Conservation (phyloP, 352 stramenopile genomes). For the Globisporangium uncinulatum region DNA sequence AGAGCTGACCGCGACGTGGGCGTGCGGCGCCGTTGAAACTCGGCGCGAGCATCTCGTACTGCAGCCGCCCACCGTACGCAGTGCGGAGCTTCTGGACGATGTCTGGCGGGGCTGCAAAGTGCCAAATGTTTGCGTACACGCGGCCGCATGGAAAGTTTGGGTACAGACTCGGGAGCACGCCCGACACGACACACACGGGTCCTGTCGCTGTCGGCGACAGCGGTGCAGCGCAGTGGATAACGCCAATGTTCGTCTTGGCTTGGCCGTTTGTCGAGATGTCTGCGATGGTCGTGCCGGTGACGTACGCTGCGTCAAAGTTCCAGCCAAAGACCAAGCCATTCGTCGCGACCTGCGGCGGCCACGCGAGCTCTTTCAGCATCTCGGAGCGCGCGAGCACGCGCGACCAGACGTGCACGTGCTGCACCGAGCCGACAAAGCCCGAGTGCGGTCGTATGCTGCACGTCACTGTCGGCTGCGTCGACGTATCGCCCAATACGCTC, state of each 20-base stretch:
- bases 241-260: conserved; percentile 32
- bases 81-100: conserved; percentile 27
- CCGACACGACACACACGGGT: conserved; percentile 22
- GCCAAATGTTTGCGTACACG: conserved; percentile 67
- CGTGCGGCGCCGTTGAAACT: conserved; percentile 60
- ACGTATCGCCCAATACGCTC: neutral
- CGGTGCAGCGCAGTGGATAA: conserved; percentile 21
- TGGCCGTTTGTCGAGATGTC: conserved; percentile 48
- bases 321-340: conserved; percentile 59
- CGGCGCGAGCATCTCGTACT: conserved; percentile 64
- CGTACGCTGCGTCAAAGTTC: conserved; percentile 43
- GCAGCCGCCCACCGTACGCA: conserved; percentile 57
- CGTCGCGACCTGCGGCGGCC: conserved; percentile 41
- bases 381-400: conserved; percentile 37
- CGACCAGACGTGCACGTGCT: conserved; percentile 63
- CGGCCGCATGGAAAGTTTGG: conserved; percentile 51
- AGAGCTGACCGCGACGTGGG: conserved; percentile 43
- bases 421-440: conserved; percentile 36
- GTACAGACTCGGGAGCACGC: conserved; percentile 32
- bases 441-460: conserved; percentile 22
- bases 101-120: conserved; percentile 37
- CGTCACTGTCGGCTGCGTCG: neutral
- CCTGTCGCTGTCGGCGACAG: neutral
- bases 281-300: conserved; percentile 25
- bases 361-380: conserved; percentile 45